Evolutionary conservation across 768 basidiomycete genomes (phyloP), one percentile per base, ranked within the genome.

Genomic region (Leccinum fibrillosum): DNA sequence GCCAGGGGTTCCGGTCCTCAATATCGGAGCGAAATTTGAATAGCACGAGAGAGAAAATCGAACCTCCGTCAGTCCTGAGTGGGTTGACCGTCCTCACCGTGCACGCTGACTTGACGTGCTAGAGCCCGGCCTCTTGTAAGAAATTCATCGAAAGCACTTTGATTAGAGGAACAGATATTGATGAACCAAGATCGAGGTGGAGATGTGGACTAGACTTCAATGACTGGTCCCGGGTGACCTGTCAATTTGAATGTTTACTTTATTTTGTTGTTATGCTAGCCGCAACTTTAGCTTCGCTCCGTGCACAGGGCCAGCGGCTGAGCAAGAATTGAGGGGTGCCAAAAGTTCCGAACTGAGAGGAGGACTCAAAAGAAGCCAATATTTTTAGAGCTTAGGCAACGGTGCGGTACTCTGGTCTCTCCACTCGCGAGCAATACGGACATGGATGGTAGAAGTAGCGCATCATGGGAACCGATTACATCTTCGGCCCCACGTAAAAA

Each of bases 401-500:
- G 7, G 25, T 26, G 2, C 45, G 39, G 15, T n/a, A 23, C 25
- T 49, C 19, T 15, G 23, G 34, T 52, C 32, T 15, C 26, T 39
- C 50, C 49, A 44, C 49, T 32, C 49, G 32, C 28, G 23, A 50
- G 44, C 21, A 53, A 42, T 64, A 48, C 39, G 35, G 48, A 42
- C 34, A 49, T 62, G 47, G 23, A 49, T 32, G 8, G 11, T 44
- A 63, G 13, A 17, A 34, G 28, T 2, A 52, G 50, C 26, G 17
- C 28, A 47, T 26, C 26, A 26, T 26, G 26, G 19, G 54, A 57
- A 54, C 57, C 59, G 56, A 67, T 69, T 66, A 69, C 64, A 66
- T 56, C 35, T 58, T 55, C 9, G 30, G 12, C 17, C 32, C 12
- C 58, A 59, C 60, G 62, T 64, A 69, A 63, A 48, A n/a, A 52